phyloP scores from a whole-genome alignment of 352 stramenopile genomes.

The Globisporangium cylindrosporum region DNA sequence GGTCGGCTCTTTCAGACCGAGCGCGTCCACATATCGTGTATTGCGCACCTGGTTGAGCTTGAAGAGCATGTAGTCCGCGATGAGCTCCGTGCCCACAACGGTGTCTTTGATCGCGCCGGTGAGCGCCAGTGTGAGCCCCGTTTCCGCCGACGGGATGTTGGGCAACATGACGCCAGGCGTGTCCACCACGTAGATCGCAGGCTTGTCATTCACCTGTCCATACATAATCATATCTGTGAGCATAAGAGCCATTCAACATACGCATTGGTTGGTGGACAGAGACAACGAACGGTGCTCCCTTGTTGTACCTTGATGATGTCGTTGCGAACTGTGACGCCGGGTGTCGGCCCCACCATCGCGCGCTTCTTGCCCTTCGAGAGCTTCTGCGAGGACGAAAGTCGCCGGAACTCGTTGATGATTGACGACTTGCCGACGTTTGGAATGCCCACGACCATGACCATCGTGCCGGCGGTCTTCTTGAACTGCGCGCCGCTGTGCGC shows the following conservation, averaged over 20 bases:
- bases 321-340: slow-evolving; percentile 83
- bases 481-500: slow-evolving; percentile 73
- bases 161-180: slow-evolving; percentile 88
- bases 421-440: slow-evolving; percentile 91
- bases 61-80: slow-evolving; percentile 90
- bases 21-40: slow-evolving; percentile 73
- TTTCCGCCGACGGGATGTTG: slow-evolving; percentile 75
- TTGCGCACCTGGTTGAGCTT: slow-evolving; percentile 78
- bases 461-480: slow-evolving; percentile 78
- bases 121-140: slow-evolving; percentile 80
- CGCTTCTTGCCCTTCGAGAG: slow-evolving; percentile 80
- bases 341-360: slow-evolving; percentile 76
- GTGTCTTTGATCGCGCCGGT: slow-evolving; percentile 88
- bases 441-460: slow-evolving; percentile 89
- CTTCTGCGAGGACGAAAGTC: slow-evolving; percentile 67
- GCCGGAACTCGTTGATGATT: slow-evolving; percentile 86
- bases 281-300: not conserved
- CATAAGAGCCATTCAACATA: not conserved
- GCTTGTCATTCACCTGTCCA: slow-evolving; percentile 74
- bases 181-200: slow-evolving; percentile 87
- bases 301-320: slow-evolving; percentile 82
- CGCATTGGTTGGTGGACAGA: not conserved
- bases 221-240: not conserved
- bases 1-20: slow-evolving; percentile 63
- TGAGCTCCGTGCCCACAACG: slow-evolving; percentile 79